Evolutionary conservation across 108 stramenopile genomes (phyloP).

Genomic region (Hondaea fermentalgiana): DNA sequence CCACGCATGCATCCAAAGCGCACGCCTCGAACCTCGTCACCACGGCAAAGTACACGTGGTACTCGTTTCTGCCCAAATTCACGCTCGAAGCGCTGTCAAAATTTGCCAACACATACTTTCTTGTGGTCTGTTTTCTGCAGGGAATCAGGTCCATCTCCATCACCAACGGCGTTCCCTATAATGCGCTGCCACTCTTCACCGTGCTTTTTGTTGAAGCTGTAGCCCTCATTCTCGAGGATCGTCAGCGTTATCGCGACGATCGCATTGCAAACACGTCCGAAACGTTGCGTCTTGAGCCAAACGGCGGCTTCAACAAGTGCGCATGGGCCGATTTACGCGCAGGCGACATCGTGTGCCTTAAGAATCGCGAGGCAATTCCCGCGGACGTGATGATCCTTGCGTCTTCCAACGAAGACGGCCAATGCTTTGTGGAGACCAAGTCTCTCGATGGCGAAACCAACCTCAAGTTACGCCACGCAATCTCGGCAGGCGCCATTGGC

Average conservation of each 20-base stretch:
- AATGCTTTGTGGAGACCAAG: slow-evolving; percentile 79
- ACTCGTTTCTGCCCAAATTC: slow-evolving; percentile 23
- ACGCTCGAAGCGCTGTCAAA: not conserved
- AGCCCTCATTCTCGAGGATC: slow-evolving; percentile 24
- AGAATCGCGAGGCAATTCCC: slow-evolving; percentile 81
- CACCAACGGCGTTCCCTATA: slow-evolving; percentile 29
- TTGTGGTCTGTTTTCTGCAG: slow-evolving; percentile 28
- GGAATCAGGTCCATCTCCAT: slow-evolving; percentile 15
- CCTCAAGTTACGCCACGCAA: slow-evolving; percentile 58
- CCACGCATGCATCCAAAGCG: not conserved
- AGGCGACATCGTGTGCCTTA: slow-evolving; percentile 75
- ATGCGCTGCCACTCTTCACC: slow-evolving; percentile 9
- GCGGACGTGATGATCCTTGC: slow-evolving; percentile 86
- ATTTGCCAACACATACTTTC: slow-evolving; percentile 29
- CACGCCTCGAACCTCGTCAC: not conserved
- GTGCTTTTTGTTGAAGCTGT: slow-evolving; percentile 27
- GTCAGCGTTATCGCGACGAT: slow-evolving; percentile 16
- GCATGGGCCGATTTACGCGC: slow-evolving; percentile 57
- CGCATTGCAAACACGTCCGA: not conserved
- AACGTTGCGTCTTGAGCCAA: not conserved
- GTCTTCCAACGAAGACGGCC: slow-evolving; percentile 65
- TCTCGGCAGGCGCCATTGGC: slow-evolving; percentile 41
- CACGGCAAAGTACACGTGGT: slow-evolving; percentile 22
- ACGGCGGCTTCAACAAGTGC: slow-evolving; percentile 44
- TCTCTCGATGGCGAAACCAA: slow-evolving; percentile 97